phyloP scores from a whole-genome alignment of 768 basidiomycete genomes.

The Podaxis rugospora region DNA sequence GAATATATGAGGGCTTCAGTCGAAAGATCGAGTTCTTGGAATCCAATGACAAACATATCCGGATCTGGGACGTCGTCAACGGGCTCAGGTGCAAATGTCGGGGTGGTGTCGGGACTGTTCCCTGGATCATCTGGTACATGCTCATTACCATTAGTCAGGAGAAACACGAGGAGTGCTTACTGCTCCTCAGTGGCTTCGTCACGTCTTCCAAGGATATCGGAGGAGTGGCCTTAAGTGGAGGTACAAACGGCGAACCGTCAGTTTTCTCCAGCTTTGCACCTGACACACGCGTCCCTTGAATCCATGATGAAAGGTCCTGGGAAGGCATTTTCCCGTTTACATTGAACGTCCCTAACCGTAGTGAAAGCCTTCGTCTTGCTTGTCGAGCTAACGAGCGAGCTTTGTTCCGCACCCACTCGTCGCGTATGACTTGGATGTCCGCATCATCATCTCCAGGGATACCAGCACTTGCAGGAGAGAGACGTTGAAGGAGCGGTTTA shows the following conservation, averaged over 20 bases:
- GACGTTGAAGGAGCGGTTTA: constrained; percentile 43
- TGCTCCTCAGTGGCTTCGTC: constrained; percentile 21
- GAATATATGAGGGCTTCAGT: constrained; percentile 75
- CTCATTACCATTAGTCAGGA: not conserved
- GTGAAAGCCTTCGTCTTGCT: constrained; percentile 28
- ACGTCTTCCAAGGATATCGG: constrained; percentile 31
- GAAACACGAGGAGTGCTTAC: constrained; percentile 16
- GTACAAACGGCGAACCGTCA: constrained; percentile 16
- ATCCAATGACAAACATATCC: constrained; percentile 70
- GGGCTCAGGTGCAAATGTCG: constrained; percentile 6
- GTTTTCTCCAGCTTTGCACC: not conserved
- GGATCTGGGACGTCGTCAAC: constrained; percentile 33
- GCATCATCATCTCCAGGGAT: constrained; percentile 52
- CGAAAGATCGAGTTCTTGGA: constrained; percentile 79
- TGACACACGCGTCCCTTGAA: constrained; percentile 29
- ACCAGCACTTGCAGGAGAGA: constrained; percentile 63
- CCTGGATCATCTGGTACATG: not conserved
- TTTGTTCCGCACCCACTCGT: constrained; percentile 55
- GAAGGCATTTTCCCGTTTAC: constrained; percentile 76
- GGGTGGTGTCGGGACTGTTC: not conserved
- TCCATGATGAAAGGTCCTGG: constrained; percentile 68
- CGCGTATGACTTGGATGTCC: constrained; percentile 56
- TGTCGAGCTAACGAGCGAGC: constrained; percentile 33
- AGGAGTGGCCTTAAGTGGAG: constrained; percentile 30
- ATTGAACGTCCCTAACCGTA: constrained; percentile 80